Evolutionary conservation across 176 grass and related monocot genomes (phyloP).

Genomic region (Ensete ventricosum): DNA sequence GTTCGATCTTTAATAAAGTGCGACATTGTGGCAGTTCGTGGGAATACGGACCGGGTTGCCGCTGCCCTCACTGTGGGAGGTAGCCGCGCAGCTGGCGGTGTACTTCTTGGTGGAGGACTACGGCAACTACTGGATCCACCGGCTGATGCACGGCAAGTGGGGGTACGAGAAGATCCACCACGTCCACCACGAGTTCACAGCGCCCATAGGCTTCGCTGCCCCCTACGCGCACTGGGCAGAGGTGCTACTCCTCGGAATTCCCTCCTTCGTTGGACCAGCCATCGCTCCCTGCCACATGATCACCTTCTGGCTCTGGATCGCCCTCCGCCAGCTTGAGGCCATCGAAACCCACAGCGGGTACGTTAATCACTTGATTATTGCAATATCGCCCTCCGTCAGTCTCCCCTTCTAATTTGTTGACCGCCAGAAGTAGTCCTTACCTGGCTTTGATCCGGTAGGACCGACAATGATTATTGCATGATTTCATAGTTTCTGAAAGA

Average conservation of each 20-base stretch:
- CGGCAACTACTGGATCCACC: conserved; percentile 87
- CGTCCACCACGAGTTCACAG: conserved; percentile 87
- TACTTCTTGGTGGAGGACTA: conserved; percentile 95
- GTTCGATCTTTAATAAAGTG: neutral
- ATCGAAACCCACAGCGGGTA: conserved; percentile 92
- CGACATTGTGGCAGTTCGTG: conserved; percentile 34
- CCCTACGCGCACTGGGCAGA: conserved; percentile 92
- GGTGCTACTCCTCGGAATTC: conserved; percentile 77
- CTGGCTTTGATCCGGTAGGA: neutral
- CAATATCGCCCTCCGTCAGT: no score
- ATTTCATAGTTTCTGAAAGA: neutral
- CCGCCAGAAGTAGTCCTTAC: no score
- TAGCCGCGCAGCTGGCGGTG: conserved; percentile 49
- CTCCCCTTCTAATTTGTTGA: neutral
- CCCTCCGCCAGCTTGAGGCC: conserved; percentile 79
- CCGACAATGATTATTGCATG: neutral
- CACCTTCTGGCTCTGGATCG: conserved; percentile 91
- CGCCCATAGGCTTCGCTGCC: conserved; percentile 77
- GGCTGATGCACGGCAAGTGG: conserved; percentile 75
- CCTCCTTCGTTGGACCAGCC: conserved; percentile 56
- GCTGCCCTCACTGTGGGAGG: conserved; percentile 64
- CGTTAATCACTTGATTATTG: no score
- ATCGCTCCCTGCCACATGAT: conserved; percentile 82
- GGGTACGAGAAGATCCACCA: conserved; percentile 78
- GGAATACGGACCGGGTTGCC: conserved; percentile 67